These are phyloP conservation scores for Mucor ambiguus DNA, from an alignment of 371 early-diverging fungal species.

Conservation along the genomic window DNA sequence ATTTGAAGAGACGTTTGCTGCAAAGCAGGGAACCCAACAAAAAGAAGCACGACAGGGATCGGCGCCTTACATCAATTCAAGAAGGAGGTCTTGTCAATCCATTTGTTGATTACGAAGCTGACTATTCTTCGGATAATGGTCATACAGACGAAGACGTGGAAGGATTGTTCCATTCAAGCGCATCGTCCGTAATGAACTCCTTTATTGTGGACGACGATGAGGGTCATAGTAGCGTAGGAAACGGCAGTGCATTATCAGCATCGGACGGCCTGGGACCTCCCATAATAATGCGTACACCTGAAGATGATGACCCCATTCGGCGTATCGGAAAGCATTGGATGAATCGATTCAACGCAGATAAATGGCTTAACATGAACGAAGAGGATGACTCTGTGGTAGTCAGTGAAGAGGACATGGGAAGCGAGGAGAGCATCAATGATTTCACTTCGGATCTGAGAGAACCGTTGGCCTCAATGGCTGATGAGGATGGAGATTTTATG, in stretches of 20 bases:
- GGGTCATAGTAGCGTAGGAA: background rate
- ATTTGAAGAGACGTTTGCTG: background rate
- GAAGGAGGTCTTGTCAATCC: slow-evolving; percentile 11
- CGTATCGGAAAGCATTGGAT: slow-evolving; percentile 21
- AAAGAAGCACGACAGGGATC: background rate
- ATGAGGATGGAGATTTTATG: slow-evolving; percentile 12
- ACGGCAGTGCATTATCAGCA: background rate
- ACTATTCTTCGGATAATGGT: slow-evolving; percentile 22
- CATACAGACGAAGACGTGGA: slow-evolving; percentile 23
- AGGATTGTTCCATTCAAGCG: slow-evolving; percentile 1
- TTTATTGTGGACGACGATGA: slow-evolving; percentile 25
- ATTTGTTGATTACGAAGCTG: slow-evolving; percentile 30
- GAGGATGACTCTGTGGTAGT: slow-evolving; percentile 4
- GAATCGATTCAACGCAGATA: slow-evolving; percentile 17
- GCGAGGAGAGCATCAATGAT: slow-evolving; percentile 2
- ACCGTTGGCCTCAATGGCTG: background rate
- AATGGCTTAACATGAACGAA: slow-evolving; percentile 15
- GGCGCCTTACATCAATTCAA: background rate
- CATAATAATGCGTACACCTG: background rate
- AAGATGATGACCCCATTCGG: background rate
- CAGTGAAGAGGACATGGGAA: slow-evolving; percentile 1
- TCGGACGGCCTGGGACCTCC: background rate
- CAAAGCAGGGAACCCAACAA: background rate
- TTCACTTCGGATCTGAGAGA: slow-evolving; percentile 15
- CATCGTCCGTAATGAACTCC: slow-evolving; percentile 13